A percentile compares a stretch with the other conserved stretches of the same genome.
These are phyloP conservation scores for Lichtheimia corymbifera DNA, from an alignment of 371 early-diverging fungal species.

Conservation along the genomic window DNA sequence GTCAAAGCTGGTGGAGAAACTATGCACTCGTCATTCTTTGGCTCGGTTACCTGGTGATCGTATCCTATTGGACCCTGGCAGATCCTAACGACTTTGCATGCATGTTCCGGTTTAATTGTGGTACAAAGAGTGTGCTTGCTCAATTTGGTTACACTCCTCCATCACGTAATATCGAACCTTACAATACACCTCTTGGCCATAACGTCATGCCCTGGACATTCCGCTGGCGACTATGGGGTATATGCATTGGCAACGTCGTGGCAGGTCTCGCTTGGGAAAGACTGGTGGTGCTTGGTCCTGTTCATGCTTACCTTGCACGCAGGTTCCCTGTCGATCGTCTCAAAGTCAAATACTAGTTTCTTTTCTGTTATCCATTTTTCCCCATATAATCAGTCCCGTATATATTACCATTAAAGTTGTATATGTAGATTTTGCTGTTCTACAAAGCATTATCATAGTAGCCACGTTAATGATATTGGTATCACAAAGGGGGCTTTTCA, in stretches of 20 bases:
- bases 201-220: slow-evolving; percentile 70
- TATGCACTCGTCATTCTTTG: slow-evolving; percentile 61
- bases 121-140: slow-evolving; percentile 48
- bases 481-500: too few relatives aligned
- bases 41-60: slow-evolving; percentile 48
- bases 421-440: too few relatives aligned
- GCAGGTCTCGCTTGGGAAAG: slow-evolving; percentile 43
- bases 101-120: slow-evolving; percentile 79
- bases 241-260: slow-evolving; percentile 38
- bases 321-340: slow-evolving; percentile 34
- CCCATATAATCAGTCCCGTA: background rate
- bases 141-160: slow-evolving; percentile 52
- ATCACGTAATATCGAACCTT: slow-evolving; percentile 53
- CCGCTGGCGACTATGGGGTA: slow-evolving; percentile 66
- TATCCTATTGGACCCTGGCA: slow-evolving; percentile 60
- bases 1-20: slow-evolving; percentile 63
- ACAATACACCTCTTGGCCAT: slow-evolving; percentile 64
- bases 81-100: slow-evolving; percentile 75
- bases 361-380: background rate
- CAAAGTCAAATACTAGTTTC: slow-evolving; percentile 17
- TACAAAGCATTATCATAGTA: too few relatives aligned
- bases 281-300: slow-evolving; percentile 53
- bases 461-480: too few relatives aligned
- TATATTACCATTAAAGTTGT: too few relatives aligned
- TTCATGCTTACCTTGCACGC: slow-evolving; percentile 34